Evolutionary conservation across 352 stramenopile genomes (phyloP).

Genomic region (Pythium catenulatum): DNA sequence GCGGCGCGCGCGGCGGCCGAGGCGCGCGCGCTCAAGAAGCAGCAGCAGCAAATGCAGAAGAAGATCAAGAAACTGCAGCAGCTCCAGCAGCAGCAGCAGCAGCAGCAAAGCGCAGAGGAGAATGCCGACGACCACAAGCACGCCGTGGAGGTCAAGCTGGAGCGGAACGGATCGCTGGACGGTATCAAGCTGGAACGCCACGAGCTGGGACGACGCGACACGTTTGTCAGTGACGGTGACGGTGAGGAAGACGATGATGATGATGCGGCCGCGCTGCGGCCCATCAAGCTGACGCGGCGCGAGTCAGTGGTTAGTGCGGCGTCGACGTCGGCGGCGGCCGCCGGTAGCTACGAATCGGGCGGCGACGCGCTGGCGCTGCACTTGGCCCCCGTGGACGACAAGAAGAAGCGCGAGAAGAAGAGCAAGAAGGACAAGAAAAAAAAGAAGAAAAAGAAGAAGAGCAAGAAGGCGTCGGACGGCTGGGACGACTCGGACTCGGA

Average conservation of each 20-base stretch:
- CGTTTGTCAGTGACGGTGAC: too few species aligned
- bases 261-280: too few species aligned
- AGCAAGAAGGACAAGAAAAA: slow-evolving; percentile 81
- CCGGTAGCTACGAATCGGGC: background rate
- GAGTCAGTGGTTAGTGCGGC: background rate
- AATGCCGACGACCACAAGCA: too few species aligned
- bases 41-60: slow-evolving; percentile 77
- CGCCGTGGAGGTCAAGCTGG: background rate
- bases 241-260: background rate
- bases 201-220: too few species aligned
- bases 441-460: slow-evolving; percentile 77
- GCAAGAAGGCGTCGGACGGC: slow-evolving; percentile 67
- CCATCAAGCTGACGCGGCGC: slow-evolving; percentile 14
- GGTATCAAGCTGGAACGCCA: background rate
- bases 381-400: slow-evolving; percentile 36
- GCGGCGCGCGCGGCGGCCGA: slow-evolving; percentile 67
- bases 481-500: slow-evolving; percentile 78
- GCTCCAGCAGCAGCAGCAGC: slow-evolving; percentile 39
- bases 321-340: background rate
- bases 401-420: slow-evolving; percentile 50
- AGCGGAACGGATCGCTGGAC: background rate
- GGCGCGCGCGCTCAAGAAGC: slow-evolving; percentile 77
- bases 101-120: background rate
- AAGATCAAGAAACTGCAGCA: slow-evolving; percentile 59
- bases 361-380: background rate